These are phyloP conservation scores for Sporormia fimetaria DNA, from an alignment of 495 filamentous ascomycete species.

Conservation along the genomic window DNA sequence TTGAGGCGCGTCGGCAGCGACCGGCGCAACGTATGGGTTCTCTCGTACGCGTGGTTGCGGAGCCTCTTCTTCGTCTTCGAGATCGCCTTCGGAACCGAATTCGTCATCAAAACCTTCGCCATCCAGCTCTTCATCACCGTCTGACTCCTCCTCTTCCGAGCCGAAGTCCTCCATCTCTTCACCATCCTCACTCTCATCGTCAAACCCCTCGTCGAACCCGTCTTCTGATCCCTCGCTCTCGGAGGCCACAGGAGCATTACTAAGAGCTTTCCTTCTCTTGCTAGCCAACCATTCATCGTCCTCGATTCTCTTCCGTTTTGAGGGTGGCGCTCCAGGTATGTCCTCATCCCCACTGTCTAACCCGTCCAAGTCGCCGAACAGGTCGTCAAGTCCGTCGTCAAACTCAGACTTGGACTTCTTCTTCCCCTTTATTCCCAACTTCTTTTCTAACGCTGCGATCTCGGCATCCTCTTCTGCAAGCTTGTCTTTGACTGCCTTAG, in stretches of 20 bases:
- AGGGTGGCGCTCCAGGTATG: slow-evolving; percentile 25
- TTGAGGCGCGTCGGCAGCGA: slow-evolving; percentile 24
- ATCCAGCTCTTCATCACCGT: slow-evolving; percentile 36
- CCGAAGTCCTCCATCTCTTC: slow-evolving; percentile 24
- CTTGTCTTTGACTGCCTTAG: slow-evolving; percentile 51
- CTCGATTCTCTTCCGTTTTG: slow-evolving; percentile 46
- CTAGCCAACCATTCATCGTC: slow-evolving; percentile 44
- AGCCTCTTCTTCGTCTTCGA: slow-evolving; percentile 24
- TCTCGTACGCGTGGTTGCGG: slow-evolving; percentile 39
- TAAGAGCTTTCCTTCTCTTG: slow-evolving; percentile 57
- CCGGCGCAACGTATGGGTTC: slow-evolving; percentile 54
- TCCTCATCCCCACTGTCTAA: slow-evolving; percentile 42
- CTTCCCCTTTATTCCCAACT: slow-evolving; percentile 70
- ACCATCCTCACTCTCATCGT: slow-evolving; percentile 1
- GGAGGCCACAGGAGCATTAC: slow-evolving; percentile 39
- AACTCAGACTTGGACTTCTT: slow-evolving; percentile 63
- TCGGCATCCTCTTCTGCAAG: slow-evolving; percentile 70
- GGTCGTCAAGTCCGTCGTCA: slow-evolving; percentile 76
- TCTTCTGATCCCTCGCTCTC: slow-evolving; percentile 17
- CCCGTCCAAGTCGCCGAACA: slow-evolving; percentile 66
- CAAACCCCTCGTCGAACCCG: slow-evolving; percentile 1
- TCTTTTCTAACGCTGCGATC: slow-evolving; percentile 80
- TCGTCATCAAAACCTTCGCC: slow-evolving; percentile 28
- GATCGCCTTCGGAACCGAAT: slow-evolving; percentile 8
- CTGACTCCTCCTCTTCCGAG: slow-evolving; percentile 27